Conservation (phyloP, 2,329 filamentous ascomycete species). For the Knoxdaviesia capensis region DNA sequence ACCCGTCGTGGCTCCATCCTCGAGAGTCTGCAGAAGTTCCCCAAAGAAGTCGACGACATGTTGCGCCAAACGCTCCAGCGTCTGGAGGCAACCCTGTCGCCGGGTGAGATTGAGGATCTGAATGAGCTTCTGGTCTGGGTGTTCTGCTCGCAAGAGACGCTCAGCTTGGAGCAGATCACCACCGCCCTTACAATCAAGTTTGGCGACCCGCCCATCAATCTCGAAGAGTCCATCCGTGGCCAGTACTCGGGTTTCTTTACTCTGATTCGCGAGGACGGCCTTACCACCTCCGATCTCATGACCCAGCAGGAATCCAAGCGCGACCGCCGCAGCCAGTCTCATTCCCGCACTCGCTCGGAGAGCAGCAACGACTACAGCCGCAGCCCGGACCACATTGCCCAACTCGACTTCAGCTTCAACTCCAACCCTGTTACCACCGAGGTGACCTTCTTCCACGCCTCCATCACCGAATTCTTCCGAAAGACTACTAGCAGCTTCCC, state of each 20-base stretch:
- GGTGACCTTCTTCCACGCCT: constrained; percentile 15
- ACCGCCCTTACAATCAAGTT: constrained; percentile 20
- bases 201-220: constrained; percentile 17
- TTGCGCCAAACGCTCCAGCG: constrained; percentile 19
- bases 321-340: constrained; percentile 9
- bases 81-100: constrained; percentile 17
- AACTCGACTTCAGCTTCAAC: constrained; percentile 17
- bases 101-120: constrained; percentile 19
- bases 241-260: constrained; percentile 26
- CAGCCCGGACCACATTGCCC: constrained; percentile 12
- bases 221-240: constrained; percentile 21
- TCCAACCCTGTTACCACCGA: constrained; percentile 19
- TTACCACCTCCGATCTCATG: constrained; percentile 19
- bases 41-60: constrained; percentile 21
- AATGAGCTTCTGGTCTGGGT: constrained; percentile 26
- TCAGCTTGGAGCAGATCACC: constrained; percentile 23
- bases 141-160: constrained; percentile 20
- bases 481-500: constrained; percentile 1
- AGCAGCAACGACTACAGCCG: background rate
- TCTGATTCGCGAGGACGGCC: constrained; percentile 21
- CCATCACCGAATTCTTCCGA: constrained; percentile 7
- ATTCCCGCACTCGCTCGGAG: constrained; percentile 6
- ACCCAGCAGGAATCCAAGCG: constrained; percentile 15
- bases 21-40: constrained; percentile 21
- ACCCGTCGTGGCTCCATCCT: constrained; percentile 22